Evolutionary conservation across 306 rosid genomes (phyloP).

Genomic region (Cicer arietinum): DNA sequence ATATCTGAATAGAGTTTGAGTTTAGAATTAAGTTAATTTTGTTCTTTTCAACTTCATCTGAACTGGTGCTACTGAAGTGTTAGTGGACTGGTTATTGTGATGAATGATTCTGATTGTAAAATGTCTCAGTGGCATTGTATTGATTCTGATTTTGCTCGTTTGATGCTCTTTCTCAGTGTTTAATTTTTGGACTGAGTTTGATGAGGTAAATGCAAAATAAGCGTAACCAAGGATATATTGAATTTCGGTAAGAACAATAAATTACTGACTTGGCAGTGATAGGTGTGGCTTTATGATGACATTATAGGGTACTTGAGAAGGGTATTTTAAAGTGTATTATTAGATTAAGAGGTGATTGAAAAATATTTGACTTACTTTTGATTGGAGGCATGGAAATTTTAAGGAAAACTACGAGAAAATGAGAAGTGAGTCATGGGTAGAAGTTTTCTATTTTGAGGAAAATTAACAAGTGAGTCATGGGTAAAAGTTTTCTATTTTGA

Average conservation of each 20-base stretch:
- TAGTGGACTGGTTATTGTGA: neutral
- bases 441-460: neutral
- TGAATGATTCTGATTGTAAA: slow-evolving; percentile 5
- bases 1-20: neutral
- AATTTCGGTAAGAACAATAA: neutral
- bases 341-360: slow-evolving; percentile 5
- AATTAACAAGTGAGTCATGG: neutral
- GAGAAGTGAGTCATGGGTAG: neutral
- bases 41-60: neutral
- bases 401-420: neutral
- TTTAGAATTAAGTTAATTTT: slow-evolving; percentile 1
- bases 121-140: neutral
- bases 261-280: neutral
- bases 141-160: neutral
- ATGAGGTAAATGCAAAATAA: neutral
- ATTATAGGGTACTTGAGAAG: neutral
- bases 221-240: neutral
- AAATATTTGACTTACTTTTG: neutral
- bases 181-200: slow-evolving; percentile 4
- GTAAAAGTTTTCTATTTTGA: neutral
- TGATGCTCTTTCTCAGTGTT: neutral
- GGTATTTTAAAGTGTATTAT: neutral
- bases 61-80: slow-evolving; percentile 6
- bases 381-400: slow-evolving; percentile 11
- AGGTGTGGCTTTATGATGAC: slow-evolving; percentile 3